phyloP scores from a whole-genome alignment of 2,329 filamentous ascomycete genomes.

The Cordyceps cateniannulata region DNA sequence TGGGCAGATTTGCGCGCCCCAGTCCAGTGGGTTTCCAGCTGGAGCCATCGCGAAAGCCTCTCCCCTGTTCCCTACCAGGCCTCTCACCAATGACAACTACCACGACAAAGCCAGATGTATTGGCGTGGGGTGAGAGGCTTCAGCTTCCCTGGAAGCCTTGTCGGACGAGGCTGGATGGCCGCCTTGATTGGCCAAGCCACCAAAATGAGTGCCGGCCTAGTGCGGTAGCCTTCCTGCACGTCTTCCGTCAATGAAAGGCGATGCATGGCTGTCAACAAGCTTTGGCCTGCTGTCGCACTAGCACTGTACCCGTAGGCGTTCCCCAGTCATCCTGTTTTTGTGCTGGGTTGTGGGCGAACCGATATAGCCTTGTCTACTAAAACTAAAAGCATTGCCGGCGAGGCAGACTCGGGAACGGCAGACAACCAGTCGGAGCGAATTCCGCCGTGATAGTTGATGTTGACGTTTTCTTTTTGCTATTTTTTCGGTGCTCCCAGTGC shows the following conservation, averaged over 20 bases:
- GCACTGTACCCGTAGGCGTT: background rate
- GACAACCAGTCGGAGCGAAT: background rate
- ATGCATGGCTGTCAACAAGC: background rate
- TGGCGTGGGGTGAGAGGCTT: background rate
- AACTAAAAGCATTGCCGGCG: background rate
- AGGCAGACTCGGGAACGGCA: slow-evolving; percentile 4
- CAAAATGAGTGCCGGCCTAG: slow-evolving; percentile 6
- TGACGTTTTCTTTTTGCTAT: background rate
- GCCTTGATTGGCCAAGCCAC: slow-evolving; percentile 5
- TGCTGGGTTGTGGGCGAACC: background rate
- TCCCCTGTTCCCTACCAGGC: background rate
- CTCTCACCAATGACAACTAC: background rate
- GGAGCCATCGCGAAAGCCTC: background rate
- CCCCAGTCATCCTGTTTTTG: background rate
- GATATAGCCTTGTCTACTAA: slow-evolving; percentile 1
- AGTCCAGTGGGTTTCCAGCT: background rate
- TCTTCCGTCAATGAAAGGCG: background rate
- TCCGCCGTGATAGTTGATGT: background rate
- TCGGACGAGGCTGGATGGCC: slow-evolving; percentile 1
- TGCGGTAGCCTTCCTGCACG: slow-evolving; percentile 9
- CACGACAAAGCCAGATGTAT: background rate
- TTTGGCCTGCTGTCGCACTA: background rate
- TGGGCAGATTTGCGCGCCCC: background rate
- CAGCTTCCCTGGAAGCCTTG: slow-evolving; percentile 11
- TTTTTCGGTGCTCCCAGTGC: background rate